Percentiles rank a stretch among this genome's conserved stretches.
phyloP scores from a whole-genome alignment of 768 basidiomycete genomes.

The Russula virescens region DNA sequence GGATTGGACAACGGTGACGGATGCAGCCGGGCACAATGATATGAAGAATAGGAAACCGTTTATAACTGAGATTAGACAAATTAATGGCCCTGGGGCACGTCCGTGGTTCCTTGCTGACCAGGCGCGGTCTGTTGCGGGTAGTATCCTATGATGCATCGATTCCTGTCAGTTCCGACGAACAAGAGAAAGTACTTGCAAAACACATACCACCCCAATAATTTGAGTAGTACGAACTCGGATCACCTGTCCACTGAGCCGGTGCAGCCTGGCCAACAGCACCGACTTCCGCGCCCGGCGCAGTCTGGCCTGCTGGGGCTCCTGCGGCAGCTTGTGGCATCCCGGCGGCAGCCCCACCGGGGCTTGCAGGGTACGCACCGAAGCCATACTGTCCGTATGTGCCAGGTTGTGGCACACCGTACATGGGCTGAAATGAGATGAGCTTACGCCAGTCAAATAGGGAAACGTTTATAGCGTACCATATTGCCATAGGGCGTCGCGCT shows the following conservation, averaged over 20 bases:
- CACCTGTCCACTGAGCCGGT: conserved; percentile 74
- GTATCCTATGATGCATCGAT: conserved; percentile 48
- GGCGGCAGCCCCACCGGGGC: conserved; percentile 50
- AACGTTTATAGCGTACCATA: conserved; percentile 50
- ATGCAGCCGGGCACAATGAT: conserved; percentile 8
- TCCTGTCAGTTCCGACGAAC: not conserved
- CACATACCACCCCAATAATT: conserved; percentile 80
- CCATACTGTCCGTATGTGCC: conserved; percentile 74
- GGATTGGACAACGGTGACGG: conserved; percentile 15
- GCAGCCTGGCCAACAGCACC: conserved; percentile 48
- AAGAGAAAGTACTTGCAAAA: not conserved
- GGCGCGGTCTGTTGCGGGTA: conserved; percentile 68
- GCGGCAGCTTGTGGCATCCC: conserved; percentile 43
- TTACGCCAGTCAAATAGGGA: not conserved
- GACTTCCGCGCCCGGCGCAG: conserved; percentile 49
- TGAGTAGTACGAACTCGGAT: conserved; percentile 70
- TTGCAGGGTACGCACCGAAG: conserved; percentile 68
- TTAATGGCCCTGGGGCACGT: conserved; percentile 34
- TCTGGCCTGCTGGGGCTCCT: conserved; percentile 44
- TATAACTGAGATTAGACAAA: conserved; percentile 5
- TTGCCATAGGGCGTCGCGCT: conserved; percentile 64
- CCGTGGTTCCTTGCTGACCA: conserved; percentile 52
- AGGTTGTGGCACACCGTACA: conserved; percentile 88
- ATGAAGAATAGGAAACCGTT: conserved; percentile 4
- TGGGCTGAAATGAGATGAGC: conserved; percentile 46